Base-by-base conservation (phyloP, 345 rosid species). In the Xanthoceras sorbifolium region DNA sequence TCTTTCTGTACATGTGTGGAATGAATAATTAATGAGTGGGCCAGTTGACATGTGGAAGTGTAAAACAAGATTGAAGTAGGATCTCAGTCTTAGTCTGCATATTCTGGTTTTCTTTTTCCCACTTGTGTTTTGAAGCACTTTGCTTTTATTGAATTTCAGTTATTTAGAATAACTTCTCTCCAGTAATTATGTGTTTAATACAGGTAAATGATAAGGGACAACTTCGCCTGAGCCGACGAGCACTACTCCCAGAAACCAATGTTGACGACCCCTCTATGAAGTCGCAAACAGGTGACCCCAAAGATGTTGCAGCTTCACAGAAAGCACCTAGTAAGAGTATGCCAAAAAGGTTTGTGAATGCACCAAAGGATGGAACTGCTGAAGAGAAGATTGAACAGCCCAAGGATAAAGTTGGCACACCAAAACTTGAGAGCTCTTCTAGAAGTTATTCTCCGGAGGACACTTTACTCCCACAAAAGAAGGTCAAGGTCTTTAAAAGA, bases 151-250 rank as follows among this genome's bases (percentile, higher is more conserved):
- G 62, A 57, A n/a, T 57, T 22, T 57, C 25, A 44, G 34, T 69
- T 46, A 12, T 29, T 64, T 14, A 14, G 22, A 42, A 52, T 6
- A 74, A 40, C 31, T 25, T 67, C 25, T 69, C 40, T 78, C 64
- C 31, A 28, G 42, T 79, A 20, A 52, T 62, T 29, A n/a, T n/a
- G 28, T 46, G 9, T 77, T 38, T 40, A 67, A 77, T 80, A 34
- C 89, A 95, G 99, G 89, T 96, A 77, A 93, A 93, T 76, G 94
- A 86, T 67, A 96, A 96, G 80, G 99, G 99, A 69, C 99, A 96
- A 81, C 97, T 96, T 78, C 93, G 97, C 50, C 94, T 93, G 62
- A 96, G 99, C 81, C 97, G 92, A 44, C 82, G 83, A 67, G 97
- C 97, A 38, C 85, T 96, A 68, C 93, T 92, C 81, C 95, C 97